Evolutionary conservation across 2,329 filamentous ascomycete species (phyloP).

Genomic region (Taxawa tesnikishii): DNA sequence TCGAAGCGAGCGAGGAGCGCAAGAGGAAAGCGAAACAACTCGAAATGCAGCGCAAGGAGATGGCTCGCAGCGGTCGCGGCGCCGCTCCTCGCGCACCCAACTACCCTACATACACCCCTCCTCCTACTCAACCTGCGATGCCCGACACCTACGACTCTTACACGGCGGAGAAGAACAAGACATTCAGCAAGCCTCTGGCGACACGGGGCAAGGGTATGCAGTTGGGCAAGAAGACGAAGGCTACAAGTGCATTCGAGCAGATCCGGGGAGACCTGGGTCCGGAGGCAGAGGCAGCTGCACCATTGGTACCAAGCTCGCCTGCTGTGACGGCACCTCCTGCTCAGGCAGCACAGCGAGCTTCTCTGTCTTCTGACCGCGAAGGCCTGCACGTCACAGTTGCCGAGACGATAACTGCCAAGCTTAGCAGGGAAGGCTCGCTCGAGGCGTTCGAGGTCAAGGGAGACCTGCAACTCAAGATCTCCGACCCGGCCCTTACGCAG

Average conservation of each 20-base stretch:
- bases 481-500: constrained; percentile 80
- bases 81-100: constrained; percentile 60
- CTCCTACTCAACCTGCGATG: constrained; percentile 59
- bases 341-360: constrained; percentile 39
- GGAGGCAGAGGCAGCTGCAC: constrained; percentile 61
- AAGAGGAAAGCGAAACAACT: constrained; percentile 98
- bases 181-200: constrained; percentile 60
- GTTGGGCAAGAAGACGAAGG: constrained; percentile 96
- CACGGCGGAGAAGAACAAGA: constrained; percentile 94
- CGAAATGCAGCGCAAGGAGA: constrained; percentile 96
- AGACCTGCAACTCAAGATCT: constrained; percentile 81
- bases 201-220: constrained; percentile 97
- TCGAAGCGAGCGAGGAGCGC: constrained; percentile 94
- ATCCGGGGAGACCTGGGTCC: constrained; percentile 85
- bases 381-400: constrained; percentile 79
- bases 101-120: constrained; percentile 81
- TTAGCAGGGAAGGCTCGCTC: constrained; percentile 77
- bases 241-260: constrained; percentile 92
- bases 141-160: constrained; percentile 85
- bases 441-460: constrained; percentile 84
- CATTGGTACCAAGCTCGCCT: constrained; percentile 49
- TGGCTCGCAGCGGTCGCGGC: constrained; percentile 45
- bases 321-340: constrained; percentile 36
- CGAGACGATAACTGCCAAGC: constrained; percentile 79
- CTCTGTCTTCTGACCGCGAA: constrained; percentile 56